Evolutionary conservation across 2,329 filamentous ascomycete genomes (phyloP), one percentile per base, ranked within the genome.

Genomic region (Ophiosphaerella herpotricha): DNA sequence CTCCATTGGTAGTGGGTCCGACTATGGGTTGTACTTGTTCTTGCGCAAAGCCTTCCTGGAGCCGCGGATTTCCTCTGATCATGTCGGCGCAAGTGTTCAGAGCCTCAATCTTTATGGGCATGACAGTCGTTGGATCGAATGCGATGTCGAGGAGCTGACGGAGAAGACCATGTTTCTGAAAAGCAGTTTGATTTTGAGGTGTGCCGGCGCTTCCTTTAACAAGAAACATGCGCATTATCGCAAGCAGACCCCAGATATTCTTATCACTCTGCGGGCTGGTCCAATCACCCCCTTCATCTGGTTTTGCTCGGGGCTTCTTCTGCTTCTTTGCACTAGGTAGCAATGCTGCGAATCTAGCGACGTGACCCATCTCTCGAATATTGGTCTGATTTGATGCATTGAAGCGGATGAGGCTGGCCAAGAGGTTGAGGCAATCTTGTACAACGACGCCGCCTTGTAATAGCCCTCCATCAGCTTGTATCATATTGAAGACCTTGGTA

Each of bases 381-480:
- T 93, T 86, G 9, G 91, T 90, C 73, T 99, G 94, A 66, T 99
- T 99, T 2, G 92, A 94, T 1, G 86, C 79, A 68, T 97, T 97
- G 62, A 91, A 83, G 31, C 88, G 85, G 24, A 99, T 78, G 11
- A 99, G 82, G 70, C 97, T 97, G 36, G 91, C 91, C 41, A 97
- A 79, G 45, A 99, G 79, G 49, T 94, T 93, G 16, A 99, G 78
- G 62, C 92, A 97, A 72, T 99, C 94, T 73, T 97, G 93, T 3
- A 97, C 89, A 11, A 90, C 84, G 54, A 93, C 88, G 36, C 90
- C 91, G 13, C 94, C 94, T 61, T 95, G 87, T 4, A 81, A 82
- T 38, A 99, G 77, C 2, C 87, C 88, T 0, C 94, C 94, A 64
- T 99, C 94, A 0, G 81, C 78, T 58, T 87, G 83, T 45, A 99